Percentiles rank a stretch among this genome's conserved stretches.
Evolutionary conservation across 2,329 filamentous ascomycete species (phyloP).

Genomic region (Phyllosticta capitalensis): DNA sequence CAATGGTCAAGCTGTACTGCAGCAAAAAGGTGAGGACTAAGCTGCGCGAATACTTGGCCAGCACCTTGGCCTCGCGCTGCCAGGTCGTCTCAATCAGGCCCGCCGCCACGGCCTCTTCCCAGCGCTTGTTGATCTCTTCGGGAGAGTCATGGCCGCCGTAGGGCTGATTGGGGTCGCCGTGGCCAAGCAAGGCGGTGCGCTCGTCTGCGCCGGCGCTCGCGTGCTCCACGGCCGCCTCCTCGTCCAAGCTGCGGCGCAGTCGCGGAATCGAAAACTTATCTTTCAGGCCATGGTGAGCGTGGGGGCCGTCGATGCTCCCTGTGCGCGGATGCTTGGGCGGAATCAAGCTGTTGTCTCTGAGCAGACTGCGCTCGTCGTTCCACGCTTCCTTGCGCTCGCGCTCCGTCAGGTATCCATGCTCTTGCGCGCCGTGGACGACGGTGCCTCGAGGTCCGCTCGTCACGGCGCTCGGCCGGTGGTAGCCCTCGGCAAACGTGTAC

Average conservation of each 20-base stretch:
- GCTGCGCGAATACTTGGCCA: conserved; percentile 44
- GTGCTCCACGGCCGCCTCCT: conserved; percentile 18
- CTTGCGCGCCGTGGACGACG: conserved; percentile 50
- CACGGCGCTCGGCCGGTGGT: conserved; percentile 69
- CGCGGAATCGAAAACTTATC: conserved; percentile 22
- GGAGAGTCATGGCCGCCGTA: conserved; percentile 41
- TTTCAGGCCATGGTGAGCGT: conserved; percentile 17
- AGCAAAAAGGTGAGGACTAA: conserved; percentile 40
- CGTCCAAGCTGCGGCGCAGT: conserved; percentile 23
- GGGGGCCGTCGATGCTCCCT: conserved; percentile 21
- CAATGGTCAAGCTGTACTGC: conserved; percentile 40
- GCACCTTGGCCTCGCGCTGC: conserved; percentile 78
- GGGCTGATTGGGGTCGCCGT: conserved; percentile 26
- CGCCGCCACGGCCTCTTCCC: conserved; percentile 64
- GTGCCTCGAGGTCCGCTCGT: conserved; percentile 62
- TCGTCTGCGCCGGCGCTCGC: conserved; percentile 21
- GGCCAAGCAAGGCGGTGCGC: conserved; percentile 39
- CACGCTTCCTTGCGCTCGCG: conserved; percentile 45
- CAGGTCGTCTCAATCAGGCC: conserved; percentile 83
- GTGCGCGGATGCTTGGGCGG: conserved; percentile 40
- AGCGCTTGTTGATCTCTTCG: conserved; percentile 37
- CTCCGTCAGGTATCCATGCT: conserved; percentile 39
- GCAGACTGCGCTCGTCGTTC: conserved; percentile 48
- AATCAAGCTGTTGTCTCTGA: conserved; percentile 51
- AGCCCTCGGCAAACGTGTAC: conserved; percentile 50